A percentile compares a stretch with the other conserved stretches of the same genome.
Evolutionary conservation across 169 alveolate species (phyloP).

Genomic region (Babesia gibsoni): DNA sequence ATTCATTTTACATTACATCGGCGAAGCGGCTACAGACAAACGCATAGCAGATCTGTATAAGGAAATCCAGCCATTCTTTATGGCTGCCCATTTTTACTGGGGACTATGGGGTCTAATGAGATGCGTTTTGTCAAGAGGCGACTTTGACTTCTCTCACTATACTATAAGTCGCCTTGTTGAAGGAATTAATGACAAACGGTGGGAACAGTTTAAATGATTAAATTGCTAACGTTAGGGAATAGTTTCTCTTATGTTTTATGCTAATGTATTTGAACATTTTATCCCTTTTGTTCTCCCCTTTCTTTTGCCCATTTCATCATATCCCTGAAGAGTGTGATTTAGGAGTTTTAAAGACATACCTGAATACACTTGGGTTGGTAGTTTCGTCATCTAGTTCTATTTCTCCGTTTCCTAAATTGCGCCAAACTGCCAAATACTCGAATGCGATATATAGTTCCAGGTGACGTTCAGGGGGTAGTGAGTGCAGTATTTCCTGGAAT

Average conservation of each 20-base stretch:
- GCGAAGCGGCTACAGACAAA: conserved; percentile 23
- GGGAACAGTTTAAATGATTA: conserved; percentile 12
- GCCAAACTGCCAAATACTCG: conserved; percentile 76
- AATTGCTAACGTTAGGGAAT: background rate
- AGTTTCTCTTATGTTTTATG: background rate
- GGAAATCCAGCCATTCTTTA: conserved; percentile 73
- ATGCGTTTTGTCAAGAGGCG: conserved; percentile 60
- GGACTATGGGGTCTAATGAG: conserved; percentile 75
- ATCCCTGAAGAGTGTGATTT: conserved; percentile 14
- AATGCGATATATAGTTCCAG: conserved; percentile 70
- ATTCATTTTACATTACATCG: conserved; percentile 30
- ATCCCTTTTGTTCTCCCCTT: background rate
- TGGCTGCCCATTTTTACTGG: conserved; percentile 70
- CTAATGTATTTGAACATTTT: background rate
- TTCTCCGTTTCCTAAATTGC: conserved; percentile 74
- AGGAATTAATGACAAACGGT: conserved; percentile 10
- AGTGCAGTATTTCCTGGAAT: conserved; percentile 33
- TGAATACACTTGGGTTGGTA: conserved; percentile 73
- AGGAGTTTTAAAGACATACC: conserved; percentile 40
- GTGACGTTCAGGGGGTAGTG: conserved; percentile 42
- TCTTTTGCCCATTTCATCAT: conserved; percentile 48
- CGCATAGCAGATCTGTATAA: conserved; percentile 28
- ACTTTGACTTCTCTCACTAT: conserved; percentile 65
- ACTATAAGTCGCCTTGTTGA: conserved; percentile 48
- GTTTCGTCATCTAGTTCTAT: conserved; percentile 75